Evolutionary conservation across 2,329 filamentous ascomycete genomes (phyloP).

Genomic region (Pestalotiopsis fici): DNA sequence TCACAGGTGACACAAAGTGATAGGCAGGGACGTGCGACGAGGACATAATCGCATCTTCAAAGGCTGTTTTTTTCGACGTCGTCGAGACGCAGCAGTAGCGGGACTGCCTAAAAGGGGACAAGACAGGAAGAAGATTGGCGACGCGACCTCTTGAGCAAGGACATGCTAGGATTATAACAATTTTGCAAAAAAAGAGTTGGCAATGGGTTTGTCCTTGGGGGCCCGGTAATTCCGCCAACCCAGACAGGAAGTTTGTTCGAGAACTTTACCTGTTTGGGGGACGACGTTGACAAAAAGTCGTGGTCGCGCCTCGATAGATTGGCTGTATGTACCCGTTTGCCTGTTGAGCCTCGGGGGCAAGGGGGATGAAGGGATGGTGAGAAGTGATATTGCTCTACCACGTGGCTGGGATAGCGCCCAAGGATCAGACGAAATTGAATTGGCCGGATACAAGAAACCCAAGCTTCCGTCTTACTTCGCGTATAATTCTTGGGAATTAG

Average conservation of each 20-base stretch:
- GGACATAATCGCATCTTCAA: slow-evolving; percentile 6
- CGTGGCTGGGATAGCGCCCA: neutral
- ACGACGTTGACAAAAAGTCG: neutral
- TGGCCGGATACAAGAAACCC: neutral
- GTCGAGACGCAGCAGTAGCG: neutral
- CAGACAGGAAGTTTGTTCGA: neutral
- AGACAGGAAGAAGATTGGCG: neutral
- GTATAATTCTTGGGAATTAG: neutral
- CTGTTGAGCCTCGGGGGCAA: neutral
- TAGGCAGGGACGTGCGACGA: neutral
- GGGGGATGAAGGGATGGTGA: neutral
- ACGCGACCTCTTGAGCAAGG: neutral
- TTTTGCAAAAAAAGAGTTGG: too few relatives aligned
- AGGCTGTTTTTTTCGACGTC: neutral
- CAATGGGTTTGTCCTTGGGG: neutral
- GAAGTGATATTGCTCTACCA: neutral
- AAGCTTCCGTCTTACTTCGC: neutral
- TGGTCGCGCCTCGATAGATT: neutral
- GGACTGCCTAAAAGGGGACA: neutral
- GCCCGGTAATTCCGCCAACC: neutral
- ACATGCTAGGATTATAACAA: neutral
- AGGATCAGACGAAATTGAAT: neutral
- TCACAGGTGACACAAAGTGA: slow-evolving; percentile 12
- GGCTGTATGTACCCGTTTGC: too few relatives aligned
- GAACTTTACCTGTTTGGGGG: neutral